Evolutionary conservation across 2,329 filamentous ascomycete genomes (phyloP).

Genomic region (Aspergillus glaucus): DNA sequence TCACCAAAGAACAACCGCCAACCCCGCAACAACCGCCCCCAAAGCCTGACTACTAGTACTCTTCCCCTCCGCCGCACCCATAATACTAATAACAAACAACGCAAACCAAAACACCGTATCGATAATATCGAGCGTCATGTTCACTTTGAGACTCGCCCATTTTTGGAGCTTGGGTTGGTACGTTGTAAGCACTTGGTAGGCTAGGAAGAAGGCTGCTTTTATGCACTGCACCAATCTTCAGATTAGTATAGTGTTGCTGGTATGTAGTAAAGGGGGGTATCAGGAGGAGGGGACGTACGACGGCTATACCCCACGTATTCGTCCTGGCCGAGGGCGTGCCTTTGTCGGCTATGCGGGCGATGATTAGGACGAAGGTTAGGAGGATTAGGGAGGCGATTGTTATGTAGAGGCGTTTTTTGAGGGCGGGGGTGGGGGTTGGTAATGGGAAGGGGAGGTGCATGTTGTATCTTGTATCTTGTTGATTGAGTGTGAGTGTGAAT

Average conservation of each 20-base stretch:
- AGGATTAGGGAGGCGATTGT: constrained; percentile 6
- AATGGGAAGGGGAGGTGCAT: neutral
- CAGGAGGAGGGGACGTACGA: constrained; percentile 1
- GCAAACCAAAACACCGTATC: constrained; percentile 22
- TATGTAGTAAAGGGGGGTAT: too few relatives aligned
- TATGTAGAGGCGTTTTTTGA: constrained; percentile 11
- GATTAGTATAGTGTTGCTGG: too few relatives aligned
- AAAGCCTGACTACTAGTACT: constrained; percentile 13
- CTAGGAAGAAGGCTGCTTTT: constrained; percentile 18
- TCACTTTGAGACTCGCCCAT: constrained; percentile 17
- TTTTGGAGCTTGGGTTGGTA: constrained; percentile 12
- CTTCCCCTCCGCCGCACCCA: constrained; percentile 7
- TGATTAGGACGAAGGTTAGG: constrained; percentile 13
- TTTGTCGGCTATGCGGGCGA: constrained; percentile 14
- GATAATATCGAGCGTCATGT: constrained; percentile 16
- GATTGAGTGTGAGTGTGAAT: neutral
- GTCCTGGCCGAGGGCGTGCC: constrained; percentile 11
- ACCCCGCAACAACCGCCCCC: constrained; percentile 11
- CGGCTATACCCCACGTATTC: constrained; percentile 18
- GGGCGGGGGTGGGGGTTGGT: neutral
- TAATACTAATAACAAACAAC: constrained; percentile 16
- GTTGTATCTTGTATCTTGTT: neutral
- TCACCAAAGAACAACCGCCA: constrained; percentile 13
- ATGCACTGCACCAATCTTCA: constrained; percentile 4
- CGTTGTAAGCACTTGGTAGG: constrained; percentile 15